Base-by-base conservation (phyloP, 2,329 filamentous ascomycete species). In the Fusarium albidum region DNA sequence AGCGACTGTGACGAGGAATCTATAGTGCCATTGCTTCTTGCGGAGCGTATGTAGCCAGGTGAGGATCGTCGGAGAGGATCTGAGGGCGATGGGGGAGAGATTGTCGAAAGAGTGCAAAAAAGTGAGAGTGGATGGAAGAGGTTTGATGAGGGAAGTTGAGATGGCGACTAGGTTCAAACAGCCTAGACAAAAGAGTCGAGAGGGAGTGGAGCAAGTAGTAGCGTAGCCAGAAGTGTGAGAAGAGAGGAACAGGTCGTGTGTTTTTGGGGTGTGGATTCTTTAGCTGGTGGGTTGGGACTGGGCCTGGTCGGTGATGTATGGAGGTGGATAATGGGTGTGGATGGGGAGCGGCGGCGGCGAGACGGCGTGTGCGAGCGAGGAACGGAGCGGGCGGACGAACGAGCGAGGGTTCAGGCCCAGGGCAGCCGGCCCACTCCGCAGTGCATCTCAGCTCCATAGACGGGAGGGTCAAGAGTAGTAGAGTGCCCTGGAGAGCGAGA, bases 11-110 rank as follows among this genome's bases (percentile, higher is more conserved):
- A 66, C 62, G 32, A 40, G n/a, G 31, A 17, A 50, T 62, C 61
- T 67, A 67, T 68, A 55, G 63, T 55, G 58, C 59, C 65, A 67
- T 67, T 66, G 63, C 60, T 47, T 50, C 47, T 51, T 57, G 41
- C 15, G 27, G 25, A 55, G 41, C 32, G 57, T 15, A 55, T 12
- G 31, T 33, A n/a, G 31, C 13, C 12, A 40, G 28, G 53, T 18
- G 33, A 50, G 15, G 28, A 32, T 51, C 56, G 40, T 48, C 43
- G 32, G 14, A 43, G 11, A 40, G 29, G 32, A 32, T 52, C 38
- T 32, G 31, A 49, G 13, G 34, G 38, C 28, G 21, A 21, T 21
- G 18, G 42, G n/a, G 15, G 37, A 26, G 52, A 18, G n/a, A 27
- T 38, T 21, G 13, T 45, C 29, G 37, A 21, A 28, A 27, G 29